Conservation (phyloP, 2,329 filamentous ascomycete species). For the Herpotrichia juniperi region DNA sequence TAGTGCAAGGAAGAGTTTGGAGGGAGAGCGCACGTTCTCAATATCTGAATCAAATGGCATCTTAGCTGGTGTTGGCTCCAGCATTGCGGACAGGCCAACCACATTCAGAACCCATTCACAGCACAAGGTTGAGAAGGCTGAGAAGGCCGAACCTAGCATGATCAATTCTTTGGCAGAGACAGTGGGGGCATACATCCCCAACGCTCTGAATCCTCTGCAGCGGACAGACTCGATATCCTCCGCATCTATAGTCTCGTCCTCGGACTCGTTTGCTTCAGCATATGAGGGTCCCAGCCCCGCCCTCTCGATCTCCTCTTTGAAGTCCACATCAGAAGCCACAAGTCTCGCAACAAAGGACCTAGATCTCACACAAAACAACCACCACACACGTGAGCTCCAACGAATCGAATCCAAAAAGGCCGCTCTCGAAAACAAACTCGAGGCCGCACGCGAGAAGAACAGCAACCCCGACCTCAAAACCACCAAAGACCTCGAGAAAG, state of each 20-base stretch:
- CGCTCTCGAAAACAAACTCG: conserved; percentile 66
- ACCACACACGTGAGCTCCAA: conserved; percentile 60
- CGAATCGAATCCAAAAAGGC: conserved; percentile 65
- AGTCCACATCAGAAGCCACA: conserved; percentile 20
- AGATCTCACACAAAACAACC: neutral
- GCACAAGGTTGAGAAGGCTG: conserved; percentile 11
- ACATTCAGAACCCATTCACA: conserved; percentile 29
- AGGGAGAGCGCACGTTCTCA: conserved; percentile 27
- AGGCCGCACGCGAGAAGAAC: conserved; percentile 61
- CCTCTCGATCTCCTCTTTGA: conserved; percentile 32
- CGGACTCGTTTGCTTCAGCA: conserved; percentile 50
- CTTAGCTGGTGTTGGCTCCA: conserved; percentile 44
- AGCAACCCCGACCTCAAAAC: conserved; percentile 46
- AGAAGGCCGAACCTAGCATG: conserved; percentile 14
- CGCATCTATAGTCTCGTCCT: conserved; percentile 26
- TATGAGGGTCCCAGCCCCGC: conserved; percentile 32
- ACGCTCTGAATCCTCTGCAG: conserved; percentile 32
- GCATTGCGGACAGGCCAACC: conserved; percentile 40
- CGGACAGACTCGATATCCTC: conserved; percentile 34
- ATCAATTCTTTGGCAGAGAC: conserved; percentile 13
- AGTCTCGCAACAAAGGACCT: neutral
- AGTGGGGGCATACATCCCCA: conserved; percentile 19
- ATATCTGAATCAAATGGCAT: conserved; percentile 41
- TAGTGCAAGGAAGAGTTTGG: conserved; percentile 18
- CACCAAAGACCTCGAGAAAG: conserved; percentile 62